These are phyloP conservation scores for Yamadazyma trypodendri DNA, from an alignment of 1,139 yeast genomes.

Conservation along the genomic window DNA sequence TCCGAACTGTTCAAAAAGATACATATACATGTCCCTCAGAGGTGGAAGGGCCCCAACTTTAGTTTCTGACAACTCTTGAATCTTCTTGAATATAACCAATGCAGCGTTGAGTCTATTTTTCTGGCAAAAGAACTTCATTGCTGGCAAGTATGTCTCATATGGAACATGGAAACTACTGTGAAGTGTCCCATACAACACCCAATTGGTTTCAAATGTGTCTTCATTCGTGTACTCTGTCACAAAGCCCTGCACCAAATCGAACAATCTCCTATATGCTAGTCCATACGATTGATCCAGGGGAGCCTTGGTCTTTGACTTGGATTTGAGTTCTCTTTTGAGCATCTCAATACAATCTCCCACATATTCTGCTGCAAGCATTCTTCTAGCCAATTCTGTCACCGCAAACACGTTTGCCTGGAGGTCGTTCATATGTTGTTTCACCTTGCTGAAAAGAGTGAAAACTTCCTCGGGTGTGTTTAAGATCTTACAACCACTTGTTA, in stretches of 20 bases:
- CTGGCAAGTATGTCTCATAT: slow-evolving; percentile 56
- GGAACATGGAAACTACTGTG: slow-evolving; percentile 62
- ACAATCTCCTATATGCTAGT: slow-evolving; percentile 28
- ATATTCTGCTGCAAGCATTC: slow-evolving; percentile 47
- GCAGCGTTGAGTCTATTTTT: slow-evolving; percentile 64
- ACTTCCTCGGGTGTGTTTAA: slow-evolving; percentile 23
- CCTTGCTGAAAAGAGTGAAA: slow-evolving; percentile 33
- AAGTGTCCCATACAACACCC: slow-evolving; percentile 63
- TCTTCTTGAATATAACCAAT: slow-evolving; percentile 59
- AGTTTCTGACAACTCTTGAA: slow-evolving; percentile 56
- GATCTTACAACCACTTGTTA: slow-evolving; percentile 22
- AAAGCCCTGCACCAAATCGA: slow-evolving; percentile 45
- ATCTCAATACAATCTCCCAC: slow-evolving; percentile 61
- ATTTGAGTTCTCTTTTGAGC: slow-evolving; percentile 59
- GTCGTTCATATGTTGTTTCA: slow-evolving; percentile 39
- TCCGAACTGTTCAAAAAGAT: slow-evolving; percentile 64
- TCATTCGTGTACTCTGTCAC: slow-evolving; percentile 43
- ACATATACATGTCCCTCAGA: slow-evolving; percentile 64
- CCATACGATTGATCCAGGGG: slow-evolving; percentile 29
- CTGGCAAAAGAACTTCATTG: slow-evolving; percentile 59
- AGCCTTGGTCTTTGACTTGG: slow-evolving; percentile 34
- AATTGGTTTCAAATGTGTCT: slow-evolving; percentile 48
- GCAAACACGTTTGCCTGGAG: slow-evolving; percentile 35
- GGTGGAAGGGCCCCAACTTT: slow-evolving; percentile 48
- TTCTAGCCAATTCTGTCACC: slow-evolving; percentile 44